Conservation (phyloP, 176 grass and related monocot genomes). For the Musa schizocarpa region DNA sequence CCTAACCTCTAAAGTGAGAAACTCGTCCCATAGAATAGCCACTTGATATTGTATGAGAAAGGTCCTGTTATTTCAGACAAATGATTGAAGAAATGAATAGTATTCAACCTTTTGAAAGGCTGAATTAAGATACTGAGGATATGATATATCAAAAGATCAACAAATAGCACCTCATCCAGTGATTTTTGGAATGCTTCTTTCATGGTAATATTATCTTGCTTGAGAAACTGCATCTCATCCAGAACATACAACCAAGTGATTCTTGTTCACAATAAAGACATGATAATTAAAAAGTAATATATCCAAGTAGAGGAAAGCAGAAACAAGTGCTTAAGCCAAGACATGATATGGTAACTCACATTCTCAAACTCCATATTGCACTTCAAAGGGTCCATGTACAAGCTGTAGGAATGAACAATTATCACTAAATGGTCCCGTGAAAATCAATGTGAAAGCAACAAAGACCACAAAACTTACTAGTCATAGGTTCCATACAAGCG, state of each 20-base stretch:
- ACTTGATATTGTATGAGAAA: slow-evolving; percentile 1
- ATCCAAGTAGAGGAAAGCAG: neutral
- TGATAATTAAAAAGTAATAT: slow-evolving; percentile 4
- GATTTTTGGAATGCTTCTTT: slow-evolving; percentile 52
- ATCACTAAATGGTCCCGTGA: slow-evolving; percentile 12
- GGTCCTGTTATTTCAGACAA: slow-evolving; percentile 12
- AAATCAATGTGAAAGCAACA: slow-evolving; percentile 22
- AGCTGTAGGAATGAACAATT: slow-evolving; percentile 37
- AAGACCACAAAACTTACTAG: slow-evolving; percentile 53
- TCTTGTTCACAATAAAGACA: neutral
- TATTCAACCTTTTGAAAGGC: neutral
- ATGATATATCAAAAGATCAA: neutral
- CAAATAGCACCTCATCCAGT: slow-evolving; percentile 45
- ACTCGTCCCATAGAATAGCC: slow-evolving; percentile 3
- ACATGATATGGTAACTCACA: slow-evolving; percentile 41
- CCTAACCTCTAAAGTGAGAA: slow-evolving; percentile 10
- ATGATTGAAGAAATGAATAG: slow-evolving; percentile 4
- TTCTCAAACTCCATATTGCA: slow-evolving; percentile 58
- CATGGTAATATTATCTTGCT: slow-evolving; percentile 56
- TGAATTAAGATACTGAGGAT: neutral
- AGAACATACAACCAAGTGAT: neutral
- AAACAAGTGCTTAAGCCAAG: slow-evolving; percentile 12
- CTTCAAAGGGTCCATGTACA: slow-evolving; percentile 71
- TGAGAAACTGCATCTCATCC: slow-evolving; percentile 48
- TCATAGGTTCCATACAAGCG: slow-evolving; percentile 77